Conservation (phyloP, 169 alveolate genomes). For the Cyclospora cayetanensis region DNA sequence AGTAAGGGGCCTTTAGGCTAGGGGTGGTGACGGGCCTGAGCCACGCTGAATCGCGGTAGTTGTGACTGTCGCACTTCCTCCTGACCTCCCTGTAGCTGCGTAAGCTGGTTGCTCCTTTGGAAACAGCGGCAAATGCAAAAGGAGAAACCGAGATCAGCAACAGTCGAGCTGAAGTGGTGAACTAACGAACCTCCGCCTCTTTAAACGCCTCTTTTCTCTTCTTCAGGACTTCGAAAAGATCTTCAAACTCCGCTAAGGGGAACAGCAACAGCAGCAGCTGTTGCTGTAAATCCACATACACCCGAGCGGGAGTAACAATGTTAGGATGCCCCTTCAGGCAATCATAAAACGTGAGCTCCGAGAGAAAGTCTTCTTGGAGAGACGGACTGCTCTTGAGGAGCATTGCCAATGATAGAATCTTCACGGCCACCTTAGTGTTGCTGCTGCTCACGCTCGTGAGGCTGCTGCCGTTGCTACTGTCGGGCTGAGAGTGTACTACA, state of each 20-base stretch:
- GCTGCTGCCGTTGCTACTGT: slow-evolving; percentile 1
- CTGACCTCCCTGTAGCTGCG: no score
- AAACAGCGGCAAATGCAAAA: background rate
- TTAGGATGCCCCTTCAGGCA: slow-evolving; percentile 29
- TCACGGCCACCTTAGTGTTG: slow-evolving; percentile 33
- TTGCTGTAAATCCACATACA: slow-evolving; percentile 55
- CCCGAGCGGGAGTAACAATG: slow-evolving; percentile 22
- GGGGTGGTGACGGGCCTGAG: no score
- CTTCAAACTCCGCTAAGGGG: slow-evolving; percentile 63
- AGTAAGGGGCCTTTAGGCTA: no score
- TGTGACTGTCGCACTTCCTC: no score
- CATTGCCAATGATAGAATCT: slow-evolving; percentile 28
- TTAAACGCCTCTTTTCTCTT: slow-evolving; percentile 39
- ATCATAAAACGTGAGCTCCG: slow-evolving; percentile 34
- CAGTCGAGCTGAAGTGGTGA: no score
- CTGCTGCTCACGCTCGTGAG: background rate
- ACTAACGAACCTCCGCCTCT: slow-evolving; percentile 10
- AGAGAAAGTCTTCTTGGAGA: slow-evolving; percentile 41
- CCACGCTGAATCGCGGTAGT: no score
- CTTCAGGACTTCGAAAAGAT: slow-evolving; percentile 52
- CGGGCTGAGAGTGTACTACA: background rate
- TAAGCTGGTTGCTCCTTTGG: background rate
- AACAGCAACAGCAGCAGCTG: slow-evolving; percentile 48
- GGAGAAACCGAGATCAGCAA: no score
- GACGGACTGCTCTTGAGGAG: slow-evolving; percentile 33